A percentile compares a stretch with the other conserved stretches of the same genome.
Conservation (phyloP, 305 asterid genomes). For the Fraxinus baroniana region DNA sequence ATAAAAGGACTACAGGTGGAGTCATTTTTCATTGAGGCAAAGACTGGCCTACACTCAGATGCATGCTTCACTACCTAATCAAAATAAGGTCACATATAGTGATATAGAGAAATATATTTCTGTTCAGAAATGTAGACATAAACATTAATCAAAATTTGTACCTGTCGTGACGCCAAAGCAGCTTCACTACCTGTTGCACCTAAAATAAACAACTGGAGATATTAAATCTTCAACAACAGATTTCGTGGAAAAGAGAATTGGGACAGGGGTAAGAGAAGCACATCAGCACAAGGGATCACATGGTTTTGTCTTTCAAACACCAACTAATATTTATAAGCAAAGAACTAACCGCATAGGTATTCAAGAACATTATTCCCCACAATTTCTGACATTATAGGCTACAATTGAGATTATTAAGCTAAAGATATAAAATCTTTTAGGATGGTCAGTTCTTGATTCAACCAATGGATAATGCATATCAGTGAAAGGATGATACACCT, state of each 20-base stretch:
- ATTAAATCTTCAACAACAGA: not conserved
- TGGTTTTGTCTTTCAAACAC: not conserved
- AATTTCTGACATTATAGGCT: not conserved
- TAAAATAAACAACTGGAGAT: not conserved
- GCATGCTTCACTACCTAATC: not conserved
- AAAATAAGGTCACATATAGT: not conserved
- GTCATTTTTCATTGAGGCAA: not conserved
- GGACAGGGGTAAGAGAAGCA: not conserved
- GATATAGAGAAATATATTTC: not conserved
- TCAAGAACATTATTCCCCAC: conserved; percentile 4
- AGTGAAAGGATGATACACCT: not conserved
- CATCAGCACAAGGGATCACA: not conserved
- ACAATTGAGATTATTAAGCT: not conserved
- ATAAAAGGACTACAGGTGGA: not conserved
- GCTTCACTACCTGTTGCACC: not conserved
- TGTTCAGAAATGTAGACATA: not conserved
- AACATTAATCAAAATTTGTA: not conserved
- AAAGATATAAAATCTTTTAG: not conserved
- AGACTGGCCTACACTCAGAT: not conserved
- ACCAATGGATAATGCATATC: not conserved
- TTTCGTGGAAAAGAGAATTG: not conserved
- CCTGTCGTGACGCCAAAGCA: not conserved
- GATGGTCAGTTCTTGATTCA: not conserved
- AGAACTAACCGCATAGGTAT: not conserved
- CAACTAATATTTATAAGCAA: not conserved